These are phyloP conservation scores for Hanseniaspora guilliermondii DNA, from an alignment of 805 yeast genomes.

Conservation along the genomic window DNA sequence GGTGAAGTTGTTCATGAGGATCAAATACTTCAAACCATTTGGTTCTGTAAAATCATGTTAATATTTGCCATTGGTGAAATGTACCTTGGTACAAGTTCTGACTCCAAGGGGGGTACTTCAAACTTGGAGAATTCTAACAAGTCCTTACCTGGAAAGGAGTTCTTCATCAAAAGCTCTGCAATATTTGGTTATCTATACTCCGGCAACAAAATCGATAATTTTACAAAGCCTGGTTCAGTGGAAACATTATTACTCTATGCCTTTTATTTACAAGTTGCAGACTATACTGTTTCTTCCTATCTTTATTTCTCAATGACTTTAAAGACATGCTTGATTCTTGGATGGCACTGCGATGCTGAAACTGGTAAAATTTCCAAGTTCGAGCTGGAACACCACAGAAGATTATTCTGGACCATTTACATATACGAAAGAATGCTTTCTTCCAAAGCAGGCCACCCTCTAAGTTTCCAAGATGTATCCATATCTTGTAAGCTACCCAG, in stretches of 20 bases:
- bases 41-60: constrained; percentile 64
- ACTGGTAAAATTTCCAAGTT: constrained; percentile 49
- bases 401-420: constrained; percentile 80
- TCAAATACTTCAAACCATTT: constrained; percentile 58
- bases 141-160: constrained; percentile 60
- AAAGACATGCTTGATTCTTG: constrained; percentile 57
- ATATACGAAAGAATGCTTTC: constrained; percentile 74
- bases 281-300: constrained; percentile 69
- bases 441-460: constrained; percentile 69
- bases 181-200: constrained; percentile 65
- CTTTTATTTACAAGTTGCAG: constrained; percentile 71
- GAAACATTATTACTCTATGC: constrained; percentile 67
- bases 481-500: constrained; percentile 66
- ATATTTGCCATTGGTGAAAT: constrained; percentile 74
- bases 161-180: constrained; percentile 69
- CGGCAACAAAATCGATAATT: constrained; percentile 66
- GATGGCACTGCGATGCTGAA: constrained; percentile 75
- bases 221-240: constrained; percentile 67
- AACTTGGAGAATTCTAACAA: constrained; percentile 20
- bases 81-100: constrained; percentile 64
- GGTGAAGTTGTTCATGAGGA: constrained; percentile 31
- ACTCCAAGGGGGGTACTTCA: constrained; percentile 25
- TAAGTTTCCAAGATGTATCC: constrained; percentile 69
- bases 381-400: constrained; percentile 72
- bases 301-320: constrained; percentile 69